Conservation (phyloP, 192 early-diverging fungal genomes). For the Gamsiella multidivaricata region DNA sequence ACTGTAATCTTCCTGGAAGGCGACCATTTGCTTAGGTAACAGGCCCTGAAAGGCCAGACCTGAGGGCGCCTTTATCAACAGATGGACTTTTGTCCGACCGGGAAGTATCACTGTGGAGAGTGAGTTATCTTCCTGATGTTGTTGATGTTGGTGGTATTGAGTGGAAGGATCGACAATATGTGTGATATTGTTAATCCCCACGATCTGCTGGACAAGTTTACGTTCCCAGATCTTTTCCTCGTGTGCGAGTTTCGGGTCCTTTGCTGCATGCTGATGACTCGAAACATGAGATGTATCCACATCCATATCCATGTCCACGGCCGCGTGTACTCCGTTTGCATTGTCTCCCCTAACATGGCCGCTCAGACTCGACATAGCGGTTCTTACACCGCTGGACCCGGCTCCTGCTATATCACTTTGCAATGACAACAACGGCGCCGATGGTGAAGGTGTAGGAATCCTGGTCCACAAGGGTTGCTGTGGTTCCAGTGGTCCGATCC, state of each 20-base stretch:
- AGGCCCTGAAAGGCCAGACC: slow-evolving; percentile 21
- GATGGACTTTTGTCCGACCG: slow-evolving; percentile 9
- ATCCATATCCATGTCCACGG: too few species aligned
- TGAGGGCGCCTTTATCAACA: slow-evolving; percentile 21
- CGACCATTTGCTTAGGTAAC: slow-evolving; percentile 25
- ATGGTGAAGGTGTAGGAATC: background rate
- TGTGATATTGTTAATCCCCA: slow-evolving; percentile 18
- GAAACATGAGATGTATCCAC: too few species aligned
- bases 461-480: background rate
- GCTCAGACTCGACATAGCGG: too few species aligned
- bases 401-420: background rate
- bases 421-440: background rate
- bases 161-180: too few species aligned
- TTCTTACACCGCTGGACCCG: too few species aligned
- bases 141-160: background rate
- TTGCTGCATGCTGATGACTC: background rate
- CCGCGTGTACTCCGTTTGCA: too few species aligned
- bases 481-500: slow-evolving; percentile 30
- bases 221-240: slow-evolving; percentile 37
- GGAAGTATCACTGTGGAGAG: background rate
- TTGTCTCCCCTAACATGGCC: too few species aligned
- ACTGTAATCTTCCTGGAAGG: slow-evolving; percentile 23
- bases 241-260: background rate
- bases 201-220: slow-evolving; percentile 23
- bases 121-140: background rate